phyloP scores from a whole-genome alignment of 805 yeast genomes.

The Cyberlindnera saturnus region DNA sequence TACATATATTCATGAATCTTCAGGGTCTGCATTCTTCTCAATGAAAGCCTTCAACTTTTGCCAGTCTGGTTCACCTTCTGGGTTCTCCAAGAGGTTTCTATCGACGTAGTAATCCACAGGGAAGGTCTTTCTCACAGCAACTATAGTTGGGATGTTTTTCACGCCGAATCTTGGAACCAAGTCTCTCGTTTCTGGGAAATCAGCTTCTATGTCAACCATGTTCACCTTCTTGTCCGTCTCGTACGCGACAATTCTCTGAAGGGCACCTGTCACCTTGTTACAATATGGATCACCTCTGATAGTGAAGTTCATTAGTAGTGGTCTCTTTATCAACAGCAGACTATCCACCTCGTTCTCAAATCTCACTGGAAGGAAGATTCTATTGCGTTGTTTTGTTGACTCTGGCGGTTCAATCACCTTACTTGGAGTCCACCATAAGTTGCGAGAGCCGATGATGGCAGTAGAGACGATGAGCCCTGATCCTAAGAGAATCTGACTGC shows the following conservation, averaged over 20 bases:
- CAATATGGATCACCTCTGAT: conserved; percentile 56
- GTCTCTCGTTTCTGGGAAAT: conserved; percentile 50
- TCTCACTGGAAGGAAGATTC: conserved; percentile 49
- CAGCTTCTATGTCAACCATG: conserved; percentile 68
- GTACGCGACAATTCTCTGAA: conserved; percentile 45
- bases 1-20: conserved; percentile 5
- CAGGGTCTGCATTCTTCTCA: conserved; percentile 34
- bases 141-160: conserved; percentile 55
- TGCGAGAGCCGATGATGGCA: conserved; percentile 17
- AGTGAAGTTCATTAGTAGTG: conserved; percentile 69
- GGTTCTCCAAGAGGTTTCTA: conserved; percentile 16
- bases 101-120: conserved; percentile 38
- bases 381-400: conserved; percentile 27
- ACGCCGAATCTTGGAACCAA: conserved; percentile 52
- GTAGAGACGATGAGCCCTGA: conserved; percentile 18
- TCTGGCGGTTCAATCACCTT: conserved; percentile 34
- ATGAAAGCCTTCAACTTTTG: conserved; percentile 37
- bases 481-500: conserved; percentile 20
- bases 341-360: conserved; percentile 55
- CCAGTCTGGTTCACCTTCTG: conserved; percentile 37
- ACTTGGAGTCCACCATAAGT: conserved; percentile 29
- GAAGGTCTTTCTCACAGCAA: conserved; percentile 60
- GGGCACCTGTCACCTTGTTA: conserved; percentile 54
- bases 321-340: conserved; percentile 43
- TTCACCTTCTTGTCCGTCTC: conserved; percentile 48